Conservation (phyloP, 305 asterid species). For the Coffea humblotiana region DNA sequence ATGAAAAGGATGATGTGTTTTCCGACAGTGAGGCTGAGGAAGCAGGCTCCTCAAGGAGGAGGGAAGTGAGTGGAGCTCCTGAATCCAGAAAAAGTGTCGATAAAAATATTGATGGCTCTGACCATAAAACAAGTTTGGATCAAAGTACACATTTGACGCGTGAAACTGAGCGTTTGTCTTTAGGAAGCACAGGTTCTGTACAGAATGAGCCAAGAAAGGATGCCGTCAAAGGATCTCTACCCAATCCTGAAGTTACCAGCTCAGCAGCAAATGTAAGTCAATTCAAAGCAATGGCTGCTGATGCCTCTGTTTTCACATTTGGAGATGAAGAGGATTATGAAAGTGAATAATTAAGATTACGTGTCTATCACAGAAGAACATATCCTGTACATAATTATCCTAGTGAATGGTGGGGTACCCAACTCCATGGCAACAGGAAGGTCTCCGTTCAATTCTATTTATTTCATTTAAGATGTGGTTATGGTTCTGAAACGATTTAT, state of each 20-base stretch:
- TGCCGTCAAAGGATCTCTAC: conserved; percentile 23
- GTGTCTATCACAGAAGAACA: background rate
- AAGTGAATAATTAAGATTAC: conserved; percentile 50
- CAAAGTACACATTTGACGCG: conserved; percentile 41
- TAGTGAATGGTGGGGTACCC: conserved; percentile 8
- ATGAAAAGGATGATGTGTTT: conserved; percentile 63
- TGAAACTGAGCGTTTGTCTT: conserved; percentile 56
- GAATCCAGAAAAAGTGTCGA: conserved; percentile 25
- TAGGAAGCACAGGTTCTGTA: conserved; percentile 45
- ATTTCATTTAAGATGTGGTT: conserved; percentile 1
- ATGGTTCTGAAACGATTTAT: background rate
- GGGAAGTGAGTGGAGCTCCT: conserved; percentile 36
- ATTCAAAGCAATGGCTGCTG: conserved; percentile 96
- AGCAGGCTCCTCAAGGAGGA: conserved; percentile 38
- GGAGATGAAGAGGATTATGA: conserved; percentile 97
- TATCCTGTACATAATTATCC: conserved; percentile 24
- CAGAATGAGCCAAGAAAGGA: conserved; percentile 47
- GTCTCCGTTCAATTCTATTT: conserved; percentile 10
- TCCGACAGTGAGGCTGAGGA: conserved; percentile 66
- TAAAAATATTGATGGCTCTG: conserved; percentile 30
- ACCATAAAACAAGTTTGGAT: conserved; percentile 29
- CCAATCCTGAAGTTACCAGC: conserved; percentile 26
- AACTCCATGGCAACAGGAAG: background rate
- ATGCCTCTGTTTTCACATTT: conserved; percentile 91
- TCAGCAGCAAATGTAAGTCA: conserved; percentile 66